phyloP scores from a whole-genome alignment of 2,329 filamentous ascomycete species.

The Elsinoe batatas region DNA sequence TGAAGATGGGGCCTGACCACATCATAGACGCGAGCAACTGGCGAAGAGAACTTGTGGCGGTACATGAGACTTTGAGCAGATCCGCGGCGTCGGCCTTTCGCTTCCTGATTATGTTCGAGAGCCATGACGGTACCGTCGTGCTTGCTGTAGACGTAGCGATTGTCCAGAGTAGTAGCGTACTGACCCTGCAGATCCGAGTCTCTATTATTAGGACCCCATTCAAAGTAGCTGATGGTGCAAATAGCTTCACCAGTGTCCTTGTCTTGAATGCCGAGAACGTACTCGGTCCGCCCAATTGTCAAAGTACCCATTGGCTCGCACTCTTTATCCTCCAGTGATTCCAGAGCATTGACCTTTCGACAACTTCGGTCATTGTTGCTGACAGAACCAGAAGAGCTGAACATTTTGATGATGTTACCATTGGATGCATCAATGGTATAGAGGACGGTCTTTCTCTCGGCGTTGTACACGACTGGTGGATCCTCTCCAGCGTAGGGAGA shows the following conservation, averaged over 20 bases:
- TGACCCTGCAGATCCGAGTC: constrained; percentile 81
- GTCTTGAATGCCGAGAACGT: constrained; percentile 76
- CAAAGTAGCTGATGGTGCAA: constrained; percentile 83
- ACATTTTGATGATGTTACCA: constrained; percentile 72
- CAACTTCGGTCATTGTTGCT: constrained; percentile 66
- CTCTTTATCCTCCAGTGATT: constrained; percentile 49
- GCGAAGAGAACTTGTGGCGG: constrained; percentile 39
- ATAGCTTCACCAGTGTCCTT: constrained; percentile 63
- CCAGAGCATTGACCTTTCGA: constrained; percentile 54
- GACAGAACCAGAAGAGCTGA: constrained; percentile 60
- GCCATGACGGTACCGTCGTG: constrained; percentile 78
- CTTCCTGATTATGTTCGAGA: constrained; percentile 54
- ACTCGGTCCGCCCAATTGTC: constrained; percentile 77
- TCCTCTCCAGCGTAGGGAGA: constrained; percentile 66
- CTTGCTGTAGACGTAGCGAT: constrained; percentile 77
- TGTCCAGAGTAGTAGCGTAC: constrained; percentile 70
- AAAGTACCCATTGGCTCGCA: constrained; percentile 73
- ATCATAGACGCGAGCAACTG: constrained; percentile 82
- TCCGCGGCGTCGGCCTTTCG: constrained; percentile 7
- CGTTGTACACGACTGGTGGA: constrained; percentile 76
- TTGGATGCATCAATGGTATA: constrained; percentile 82
- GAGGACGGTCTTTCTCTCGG: constrained; percentile 81
- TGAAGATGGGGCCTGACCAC: constrained; percentile 64
- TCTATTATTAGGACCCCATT: constrained; percentile 88
- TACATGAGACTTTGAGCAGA: constrained; percentile 18